Percentiles rank a stretch among this genome's conserved stretches.
Conservation (phyloP, 768 basidiomycete species). For the Amanita fuliginea region DNA sequence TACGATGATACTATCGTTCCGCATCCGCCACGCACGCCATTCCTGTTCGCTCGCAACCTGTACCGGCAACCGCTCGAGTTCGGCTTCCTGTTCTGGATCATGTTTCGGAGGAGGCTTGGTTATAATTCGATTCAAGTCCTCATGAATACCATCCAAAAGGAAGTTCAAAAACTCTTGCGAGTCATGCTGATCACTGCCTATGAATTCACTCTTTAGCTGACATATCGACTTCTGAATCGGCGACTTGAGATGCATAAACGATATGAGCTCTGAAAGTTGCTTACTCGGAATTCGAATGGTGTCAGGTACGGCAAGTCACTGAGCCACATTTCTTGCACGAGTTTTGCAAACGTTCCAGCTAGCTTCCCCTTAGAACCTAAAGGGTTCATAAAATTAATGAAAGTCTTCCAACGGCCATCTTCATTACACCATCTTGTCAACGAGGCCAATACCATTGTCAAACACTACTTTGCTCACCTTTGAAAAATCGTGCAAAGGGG, state of each 20-base stretch:
- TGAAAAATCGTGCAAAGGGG: constrained; percentile 90
- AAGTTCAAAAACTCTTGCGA: constrained; percentile 96
- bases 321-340: constrained; percentile 82
- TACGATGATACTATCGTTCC: constrained; percentile 90
- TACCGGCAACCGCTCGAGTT: constrained; percentile 75
- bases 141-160: constrained; percentile 85
- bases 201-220: constrained; percentile 61
- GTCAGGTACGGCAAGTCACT: constrained; percentile 75
- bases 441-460: neutral
- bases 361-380: constrained; percentile 82
- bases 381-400: constrained; percentile 77
- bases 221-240: constrained; percentile 25
- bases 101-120: constrained; percentile 52
- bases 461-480: constrained; percentile 37
- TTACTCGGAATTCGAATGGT: constrained; percentile 76
- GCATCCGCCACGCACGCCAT: constrained; percentile 82
- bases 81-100: constrained; percentile 76
- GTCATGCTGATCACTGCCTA: constrained; percentile 88
- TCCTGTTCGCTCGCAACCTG: constrained; percentile 89
- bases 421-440: constrained; percentile 7
- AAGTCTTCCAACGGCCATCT: constrained; percentile 76
- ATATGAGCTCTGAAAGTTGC: constrained; percentile 12
- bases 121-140: constrained; percentile 78
- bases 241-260: neutral
- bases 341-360: constrained; percentile 70